Evolutionary conservation across 257 asterid genomes (phyloP).

Genomic region (Eustoma russellianum): DNA sequence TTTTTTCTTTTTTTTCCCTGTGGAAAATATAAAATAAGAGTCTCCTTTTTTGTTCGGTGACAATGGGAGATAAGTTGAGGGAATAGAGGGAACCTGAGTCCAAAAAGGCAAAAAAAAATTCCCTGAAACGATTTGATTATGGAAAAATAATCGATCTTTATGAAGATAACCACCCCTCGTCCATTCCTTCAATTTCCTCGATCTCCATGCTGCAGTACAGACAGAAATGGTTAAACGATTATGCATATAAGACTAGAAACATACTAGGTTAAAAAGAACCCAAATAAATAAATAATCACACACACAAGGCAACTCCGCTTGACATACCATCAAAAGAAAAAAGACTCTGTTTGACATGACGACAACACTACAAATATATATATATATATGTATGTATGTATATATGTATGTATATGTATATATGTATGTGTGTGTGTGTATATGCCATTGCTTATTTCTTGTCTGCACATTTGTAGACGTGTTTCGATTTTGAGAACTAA

Average conservation of each 20-base stretch:
- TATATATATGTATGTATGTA: too few relatives aligned
- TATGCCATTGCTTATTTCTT: too few relatives aligned
- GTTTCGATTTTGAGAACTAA: too few relatives aligned
- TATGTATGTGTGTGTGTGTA: too few relatives aligned
- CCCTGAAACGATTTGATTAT: slow-evolving; percentile 34
- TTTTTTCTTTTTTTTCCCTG: neutral
- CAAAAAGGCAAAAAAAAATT: too few relatives aligned
- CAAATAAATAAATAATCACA: slow-evolving; percentile 1
- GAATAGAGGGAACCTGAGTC: slow-evolving; percentile 9
- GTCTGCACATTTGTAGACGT: too few relatives aligned
- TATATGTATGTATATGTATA: too few relatives aligned
- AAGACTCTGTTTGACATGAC: too few relatives aligned
- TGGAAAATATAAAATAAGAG: too few relatives aligned
- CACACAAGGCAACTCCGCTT: neutral
- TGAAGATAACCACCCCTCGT: slow-evolving; percentile 83
- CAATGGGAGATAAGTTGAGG: slow-evolving; percentile 4
- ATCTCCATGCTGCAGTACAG: slow-evolving; percentile 74
- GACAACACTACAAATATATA: too few relatives aligned
- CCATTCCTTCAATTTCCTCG: slow-evolving; percentile 84
- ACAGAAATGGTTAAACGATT: neutral
- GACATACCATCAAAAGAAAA: slow-evolving; percentile 1
- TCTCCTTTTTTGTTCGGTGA: too few relatives aligned
- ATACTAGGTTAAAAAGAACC: neutral
- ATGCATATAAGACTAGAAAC: too few relatives aligned
- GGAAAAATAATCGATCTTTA: slow-evolving; percentile 38